Evolutionary conservation across 192 early-diverging fungal species (phyloP), one percentile per base, ranked within the genome.

Genomic region (Dispira simplex): DNA sequence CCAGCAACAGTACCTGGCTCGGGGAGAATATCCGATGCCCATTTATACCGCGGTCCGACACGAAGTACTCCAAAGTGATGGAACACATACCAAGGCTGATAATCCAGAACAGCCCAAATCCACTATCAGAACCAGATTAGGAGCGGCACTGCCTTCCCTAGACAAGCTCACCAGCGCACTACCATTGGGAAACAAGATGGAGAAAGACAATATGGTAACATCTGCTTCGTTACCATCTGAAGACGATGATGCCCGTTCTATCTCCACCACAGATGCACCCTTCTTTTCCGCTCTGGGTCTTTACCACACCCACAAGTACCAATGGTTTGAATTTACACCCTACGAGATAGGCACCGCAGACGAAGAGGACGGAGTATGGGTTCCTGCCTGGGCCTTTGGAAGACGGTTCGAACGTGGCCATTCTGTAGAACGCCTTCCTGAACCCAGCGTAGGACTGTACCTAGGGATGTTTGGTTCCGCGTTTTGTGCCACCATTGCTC

Each of bases 251-350:
- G 46, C 46, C 48, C 16, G 4, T 51, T 3, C 54, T 21, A 26
- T 8, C 4, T 10, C 54, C 54, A 56, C 13, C 20, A 25, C 54
- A 14, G 20, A 1, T 2, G 28, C 25, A 26, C 25, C 54, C 3
- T 25, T 56, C 11, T 21, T 56, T 13, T 56, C 54, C 54, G 54
- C 54, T 12, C 21, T 56, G 18, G 54, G 54, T 2, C 25, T 56
- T 27, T 27, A 28, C 54, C 16, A 43, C 25, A 62, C 39, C 60
- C 79, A 75, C 62, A 71, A 71, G 66, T 85, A 77, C 64, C 85
- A 88, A 54, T 92, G 90, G 90, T 90, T 90, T 68, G 90, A 92
- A 62, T 76, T 90, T 53, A 85, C 78, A 8, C 89, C 90, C 0
- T 89, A 80, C 63, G 86, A 92, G 60, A 70, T 90, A 52, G 90